phyloP scores from a whole-genome alignment of 306 rosid genomes.

The Pterocarpus macrocarpus region DNA sequence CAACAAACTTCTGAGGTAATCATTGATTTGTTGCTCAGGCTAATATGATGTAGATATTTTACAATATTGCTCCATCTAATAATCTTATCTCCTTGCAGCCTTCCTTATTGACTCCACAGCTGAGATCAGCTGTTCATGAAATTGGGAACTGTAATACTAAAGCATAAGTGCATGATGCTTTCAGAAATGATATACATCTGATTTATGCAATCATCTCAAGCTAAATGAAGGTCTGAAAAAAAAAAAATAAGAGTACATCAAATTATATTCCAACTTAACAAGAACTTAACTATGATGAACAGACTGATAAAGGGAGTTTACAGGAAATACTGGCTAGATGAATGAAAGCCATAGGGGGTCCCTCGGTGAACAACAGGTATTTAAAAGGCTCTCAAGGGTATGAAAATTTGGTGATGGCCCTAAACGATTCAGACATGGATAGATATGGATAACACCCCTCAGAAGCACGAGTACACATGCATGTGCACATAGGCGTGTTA shows the following conservation, averaged over 20 bases:
- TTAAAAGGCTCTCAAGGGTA: slow-evolving; percentile 19
- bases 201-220: slow-evolving; percentile 11
- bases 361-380: slow-evolving; percentile 20
- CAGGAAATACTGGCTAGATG: not conserved
- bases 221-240: not conserved
- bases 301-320: not conserved
- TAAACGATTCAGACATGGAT: not conserved
- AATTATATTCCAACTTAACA: not conserved
- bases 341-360: not conserved
- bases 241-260: not conserved
- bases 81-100: not conserved
- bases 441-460: not conserved
- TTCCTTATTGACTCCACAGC: slow-evolving; percentile 9
- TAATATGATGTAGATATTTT: not conserved
- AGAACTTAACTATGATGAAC: slow-evolving; percentile 19
- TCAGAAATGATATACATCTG: slow-evolving; percentile 17
- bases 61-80: not conserved
- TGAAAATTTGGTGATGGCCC: slow-evolving; percentile 4
- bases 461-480: slow-evolving; percentile 1
- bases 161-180: not conserved
- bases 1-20: not conserved
- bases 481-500: not conserved
- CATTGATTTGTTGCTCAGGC: not conserved
- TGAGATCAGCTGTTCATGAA: not conserved
- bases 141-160: not conserved